Percentiles rank a stretch among this genome's conserved stretches.
These are phyloP conservation scores for Collybiopsis confluens DNA, from an alignment of 768 basidiomycete species.

Conservation along the genomic window DNA sequence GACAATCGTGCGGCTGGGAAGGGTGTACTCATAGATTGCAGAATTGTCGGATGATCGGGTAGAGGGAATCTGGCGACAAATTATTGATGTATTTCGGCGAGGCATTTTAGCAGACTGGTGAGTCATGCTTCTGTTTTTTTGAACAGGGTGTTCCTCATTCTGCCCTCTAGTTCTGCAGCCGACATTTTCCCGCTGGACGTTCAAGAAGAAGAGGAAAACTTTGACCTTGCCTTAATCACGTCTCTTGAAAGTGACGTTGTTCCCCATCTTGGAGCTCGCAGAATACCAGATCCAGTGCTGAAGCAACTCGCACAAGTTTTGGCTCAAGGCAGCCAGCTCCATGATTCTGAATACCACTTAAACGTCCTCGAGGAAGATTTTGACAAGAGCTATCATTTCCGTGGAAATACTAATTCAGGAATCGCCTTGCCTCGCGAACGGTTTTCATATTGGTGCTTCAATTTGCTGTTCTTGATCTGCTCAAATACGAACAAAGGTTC, in stretches of 20 bases:
- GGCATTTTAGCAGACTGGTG: slow-evolving; percentile 85
- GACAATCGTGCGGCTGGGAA: neutral
- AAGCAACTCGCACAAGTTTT: slow-evolving; percentile 65
- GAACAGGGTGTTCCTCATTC: neutral
- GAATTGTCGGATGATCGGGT: slow-evolving; percentile 60
- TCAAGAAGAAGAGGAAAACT: slow-evolving; percentile 79
- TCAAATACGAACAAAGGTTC: slow-evolving; percentile 60
- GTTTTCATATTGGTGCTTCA: slow-evolving; percentile 92
- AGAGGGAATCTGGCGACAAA: slow-evolving; percentile 82
- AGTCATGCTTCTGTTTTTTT: slow-evolving; percentile 19
- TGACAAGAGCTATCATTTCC: slow-evolving; percentile 20
- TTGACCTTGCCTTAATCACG: slow-evolving; percentile 76
- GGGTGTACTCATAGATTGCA: slow-evolving; percentile 16
- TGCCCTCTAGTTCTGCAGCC: slow-evolving; percentile 43
- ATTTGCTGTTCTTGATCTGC: slow-evolving; percentile 78
- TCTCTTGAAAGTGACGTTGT: slow-evolving; percentile 78
- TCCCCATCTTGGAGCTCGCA: slow-evolving; percentile 64
- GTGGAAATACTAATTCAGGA: slow-evolving; percentile 61
- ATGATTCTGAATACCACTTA: slow-evolving; percentile 25
- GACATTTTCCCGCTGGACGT: slow-evolving; percentile 56
- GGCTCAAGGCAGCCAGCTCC: slow-evolving; percentile 66
- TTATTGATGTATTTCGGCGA: slow-evolving; percentile 77
- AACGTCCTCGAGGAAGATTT: neutral
- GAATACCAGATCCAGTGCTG: slow-evolving; percentile 70
- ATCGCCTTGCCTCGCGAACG: slow-evolving; percentile 67